phyloP scores from a whole-genome alignment of 73 alveolate genomes.

The Halteria grandinella region DNA sequence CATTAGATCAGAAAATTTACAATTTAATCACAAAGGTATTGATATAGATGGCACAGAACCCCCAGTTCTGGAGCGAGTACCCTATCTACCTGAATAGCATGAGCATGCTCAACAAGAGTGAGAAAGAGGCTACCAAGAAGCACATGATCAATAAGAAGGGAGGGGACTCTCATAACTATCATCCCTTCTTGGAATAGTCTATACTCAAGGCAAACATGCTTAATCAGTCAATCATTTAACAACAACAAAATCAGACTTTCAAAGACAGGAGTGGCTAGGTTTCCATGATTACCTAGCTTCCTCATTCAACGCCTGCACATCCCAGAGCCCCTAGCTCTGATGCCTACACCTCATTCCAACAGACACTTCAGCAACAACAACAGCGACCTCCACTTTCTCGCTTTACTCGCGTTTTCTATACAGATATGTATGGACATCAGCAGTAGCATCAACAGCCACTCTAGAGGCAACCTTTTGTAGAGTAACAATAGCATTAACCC shows the following conservation, averaged over 20 bases:
- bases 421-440: no score
- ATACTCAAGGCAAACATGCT: background rate
- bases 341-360: background rate
- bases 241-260: background rate
- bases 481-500: no score
- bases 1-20: constrained; percentile 5
- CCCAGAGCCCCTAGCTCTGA: no score
- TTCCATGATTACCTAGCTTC: background rate
- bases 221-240: background rate
- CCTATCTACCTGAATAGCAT: background rate
- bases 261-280: background rate
- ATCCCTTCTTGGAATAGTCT: constrained; percentile 9
- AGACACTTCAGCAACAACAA: background rate
- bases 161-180: background rate
- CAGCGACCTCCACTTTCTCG: background rate
- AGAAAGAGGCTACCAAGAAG: background rate
- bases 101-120: background rate
- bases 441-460: no score
- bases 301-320: no score
- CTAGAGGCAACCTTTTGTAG: no score
- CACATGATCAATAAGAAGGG: background rate
- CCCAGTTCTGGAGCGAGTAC: background rate
- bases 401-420: no score
- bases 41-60: background rate
- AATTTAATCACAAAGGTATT: background rate